Conservation (phyloP, 2,329 filamentous ascomycete species). For the Colletotrichum truncatum region DNA sequence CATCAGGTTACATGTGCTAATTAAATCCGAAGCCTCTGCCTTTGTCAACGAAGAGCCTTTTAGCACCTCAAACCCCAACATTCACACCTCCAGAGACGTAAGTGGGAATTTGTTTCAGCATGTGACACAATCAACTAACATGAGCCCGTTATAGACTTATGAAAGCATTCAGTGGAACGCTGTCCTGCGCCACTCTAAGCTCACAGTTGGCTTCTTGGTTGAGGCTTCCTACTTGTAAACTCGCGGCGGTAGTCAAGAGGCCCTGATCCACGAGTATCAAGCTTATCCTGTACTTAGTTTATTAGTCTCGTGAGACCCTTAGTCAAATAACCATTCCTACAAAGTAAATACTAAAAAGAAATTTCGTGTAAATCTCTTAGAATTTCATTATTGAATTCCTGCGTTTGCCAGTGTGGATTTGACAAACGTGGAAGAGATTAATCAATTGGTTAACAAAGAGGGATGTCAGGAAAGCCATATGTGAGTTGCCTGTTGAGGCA, state of each 20-base stretch:
- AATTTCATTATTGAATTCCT: no score
- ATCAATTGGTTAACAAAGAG: no score
- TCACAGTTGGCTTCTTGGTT: slow-evolving; percentile 44
- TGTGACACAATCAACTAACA: not conserved
- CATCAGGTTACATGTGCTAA: slow-evolving; percentile 6
- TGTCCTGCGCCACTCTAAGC: slow-evolving; percentile 39
- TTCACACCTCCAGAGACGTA: slow-evolving; percentile 42
- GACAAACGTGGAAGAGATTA: no score
- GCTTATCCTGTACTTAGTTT: no score
- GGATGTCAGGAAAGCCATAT: no score
- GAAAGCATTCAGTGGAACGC: slow-evolving; percentile 34
- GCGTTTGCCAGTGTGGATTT: no score
- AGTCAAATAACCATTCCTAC: no score
- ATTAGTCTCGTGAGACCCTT: no score
- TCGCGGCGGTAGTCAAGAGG: not conserved
- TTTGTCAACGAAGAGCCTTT: slow-evolving; percentile 44
- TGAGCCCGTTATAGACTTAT: slow-evolving; percentile 32
- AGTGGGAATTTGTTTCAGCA: slow-evolving; percentile 16
- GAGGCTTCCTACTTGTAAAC: slow-evolving; percentile 35
- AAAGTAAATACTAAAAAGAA: no score
- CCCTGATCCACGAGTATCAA: no score
- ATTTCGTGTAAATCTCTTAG: no score
- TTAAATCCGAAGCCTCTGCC: slow-evolving; percentile 36
- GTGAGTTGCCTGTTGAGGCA: no score
- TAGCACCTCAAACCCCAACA: slow-evolving; percentile 39